Evolutionary conservation across 1,284 basidiomycete species (phyloP).

Genomic region (Meripilus lineatus): DNA sequence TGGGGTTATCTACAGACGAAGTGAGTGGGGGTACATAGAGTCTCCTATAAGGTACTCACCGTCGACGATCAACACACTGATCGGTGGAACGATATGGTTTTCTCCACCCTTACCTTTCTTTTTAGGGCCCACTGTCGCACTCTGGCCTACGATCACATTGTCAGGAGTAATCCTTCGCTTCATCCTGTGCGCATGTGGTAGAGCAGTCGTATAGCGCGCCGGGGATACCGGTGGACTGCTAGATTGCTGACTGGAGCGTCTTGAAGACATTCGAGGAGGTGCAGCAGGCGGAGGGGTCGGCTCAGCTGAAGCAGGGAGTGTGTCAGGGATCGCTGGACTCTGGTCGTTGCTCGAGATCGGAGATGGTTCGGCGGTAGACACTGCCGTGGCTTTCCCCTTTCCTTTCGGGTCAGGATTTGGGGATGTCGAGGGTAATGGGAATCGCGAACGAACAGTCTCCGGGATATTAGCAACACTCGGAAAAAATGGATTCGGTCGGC

Average conservation of each 20-base stretch:
- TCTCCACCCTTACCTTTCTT: conserved; percentile 21
- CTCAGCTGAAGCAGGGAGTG: too few relatives aligned
- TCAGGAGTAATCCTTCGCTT: too few relatives aligned
- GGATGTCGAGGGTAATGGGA: too few relatives aligned
- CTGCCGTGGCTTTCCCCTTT: too few relatives aligned
- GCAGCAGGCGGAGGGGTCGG: neutral
- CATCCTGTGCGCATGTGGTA: too few relatives aligned
- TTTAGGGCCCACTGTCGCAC: conserved; percentile 16
- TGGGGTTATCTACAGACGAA: conserved; percentile 80
- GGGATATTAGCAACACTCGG: neutral
- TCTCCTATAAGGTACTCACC: conserved; percentile 44
- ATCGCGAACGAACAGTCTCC: too few relatives aligned
- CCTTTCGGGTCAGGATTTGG: too few relatives aligned
- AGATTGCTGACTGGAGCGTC: conserved; percentile 8
- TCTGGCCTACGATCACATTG: neutral
- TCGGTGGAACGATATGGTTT: conserved; percentile 81
- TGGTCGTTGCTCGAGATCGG: too few relatives aligned
- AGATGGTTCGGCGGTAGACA: too few relatives aligned
- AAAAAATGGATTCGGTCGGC: neutral
- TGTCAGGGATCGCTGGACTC: too few relatives aligned
- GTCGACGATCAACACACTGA: conserved; percentile 94
- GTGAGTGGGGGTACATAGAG: neutral
- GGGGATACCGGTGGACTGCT: conserved; percentile 22
- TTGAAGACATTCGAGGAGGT: conserved; percentile 5
- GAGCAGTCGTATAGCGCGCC: conserved; percentile 14